Base-by-base conservation (phyloP, 2,329 filamentous ascomycete species). In the Cladosporium cucumerinum region DNA sequence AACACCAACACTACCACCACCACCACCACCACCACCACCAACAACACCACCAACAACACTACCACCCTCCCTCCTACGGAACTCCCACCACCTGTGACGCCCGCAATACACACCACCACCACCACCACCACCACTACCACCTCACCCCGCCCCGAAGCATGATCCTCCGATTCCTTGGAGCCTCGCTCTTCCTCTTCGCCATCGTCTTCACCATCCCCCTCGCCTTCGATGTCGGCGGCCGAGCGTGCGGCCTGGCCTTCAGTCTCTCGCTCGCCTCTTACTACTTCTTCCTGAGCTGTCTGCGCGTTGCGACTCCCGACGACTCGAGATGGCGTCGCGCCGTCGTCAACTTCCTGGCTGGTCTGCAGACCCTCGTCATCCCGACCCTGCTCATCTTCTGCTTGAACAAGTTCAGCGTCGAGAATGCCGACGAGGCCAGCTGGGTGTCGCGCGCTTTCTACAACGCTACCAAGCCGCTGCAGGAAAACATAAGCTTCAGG, bases 201-300 rank as follows among this genome's bases (percentile, higher is more conserved):
- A 93, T 97, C 78, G 88, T 98, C 75, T 90, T 98, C 76, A 97
- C 93, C 68, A 95, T 99, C 76, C 95, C 95, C 67, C 89, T 99
- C 76, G 92, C 94, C 74, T 98, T 98, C 82, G 95, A 99, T 86
- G 94, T 98, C 74, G 95, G 95, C 76, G 95, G 95, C 68, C 89
- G 92, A 74, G 93, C 95, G 72, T 96, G 93, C 75, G 95, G 95
- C 66, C 85, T 99, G 74, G 94, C 93, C 68, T 98, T 96, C 82
- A 97, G 93, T 75, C 86, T 98, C 62, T 87, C 91, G 57, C 86
- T 98, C 63, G 93, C 94, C 71, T 84, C 86, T 73, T 98, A 96
- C 83, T 98, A 98, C 82, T 89, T 97, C 77, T 79, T 92, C 77
- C 93, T 95, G 80, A 97, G 93, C 64, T 81, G 87, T 68, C 82